Evolutionary conservation across 192 early-diverging fungal species (phyloP).

Genomic region (Umbelopsis isabellina): DNA sequence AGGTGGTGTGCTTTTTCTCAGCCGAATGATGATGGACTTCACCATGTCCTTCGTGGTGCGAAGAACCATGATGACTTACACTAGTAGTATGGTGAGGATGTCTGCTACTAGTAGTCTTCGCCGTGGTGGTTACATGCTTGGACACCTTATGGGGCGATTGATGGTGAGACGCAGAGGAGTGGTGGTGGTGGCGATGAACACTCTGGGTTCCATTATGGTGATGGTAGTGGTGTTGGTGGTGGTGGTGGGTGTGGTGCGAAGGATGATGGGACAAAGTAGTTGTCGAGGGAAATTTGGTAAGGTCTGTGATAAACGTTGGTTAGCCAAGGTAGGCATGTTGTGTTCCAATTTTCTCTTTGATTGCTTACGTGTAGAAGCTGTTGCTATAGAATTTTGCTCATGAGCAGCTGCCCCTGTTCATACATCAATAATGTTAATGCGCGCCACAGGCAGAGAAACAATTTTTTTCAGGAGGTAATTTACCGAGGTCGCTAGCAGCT

Average conservation of each 20-base stretch:
- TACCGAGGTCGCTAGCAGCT: constrained; percentile 20
- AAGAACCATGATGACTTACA: neutral
- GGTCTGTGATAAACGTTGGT: neutral
- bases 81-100: constrained; percentile 7
- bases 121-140: neutral
- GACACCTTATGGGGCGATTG: neutral
- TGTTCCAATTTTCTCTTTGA: too few species aligned
- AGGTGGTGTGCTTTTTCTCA: neutral
- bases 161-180: neutral
- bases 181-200: neutral
- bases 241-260: neutral
- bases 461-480: neutral
- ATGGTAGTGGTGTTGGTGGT: neutral
- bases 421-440: neutral
- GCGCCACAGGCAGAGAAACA: neutral
- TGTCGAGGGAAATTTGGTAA: neutral
- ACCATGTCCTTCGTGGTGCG: neutral
- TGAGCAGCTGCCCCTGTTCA: constrained; percentile 4
- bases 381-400: neutral
- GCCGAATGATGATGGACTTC: neutral
- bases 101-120: neutral
- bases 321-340: too few species aligned
- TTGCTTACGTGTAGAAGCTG: neutral
- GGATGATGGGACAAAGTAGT: constrained; percentile 3
- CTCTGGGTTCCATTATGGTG: constrained; percentile 6